These are phyloP conservation scores for Apiospora pterosperma DNA, from an alignment of 2,329 filamentous ascomycete genomes.

Conservation along the genomic window DNA sequence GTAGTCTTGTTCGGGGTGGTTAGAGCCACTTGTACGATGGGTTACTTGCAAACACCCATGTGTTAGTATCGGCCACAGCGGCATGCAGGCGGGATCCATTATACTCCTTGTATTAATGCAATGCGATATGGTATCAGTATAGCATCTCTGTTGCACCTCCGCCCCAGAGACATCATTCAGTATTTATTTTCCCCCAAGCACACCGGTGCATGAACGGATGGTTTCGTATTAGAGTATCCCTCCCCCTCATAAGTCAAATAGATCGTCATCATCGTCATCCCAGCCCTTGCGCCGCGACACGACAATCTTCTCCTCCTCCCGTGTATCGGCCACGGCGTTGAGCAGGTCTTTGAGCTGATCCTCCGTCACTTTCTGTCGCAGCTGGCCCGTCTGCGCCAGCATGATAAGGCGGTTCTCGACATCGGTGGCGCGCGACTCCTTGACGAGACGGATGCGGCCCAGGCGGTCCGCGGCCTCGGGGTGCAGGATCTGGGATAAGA, in stretches of 20 bases:
- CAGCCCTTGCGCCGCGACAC: slow-evolving; percentile 79
- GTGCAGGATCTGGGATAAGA: slow-evolving; percentile 90
- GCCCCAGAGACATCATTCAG: background rate
- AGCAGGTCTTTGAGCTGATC: slow-evolving; percentile 90
- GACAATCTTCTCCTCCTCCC: slow-evolving; percentile 78
- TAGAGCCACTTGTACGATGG: background rate
- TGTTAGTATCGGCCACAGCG: background rate
- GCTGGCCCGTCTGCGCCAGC: slow-evolving; percentile 83
- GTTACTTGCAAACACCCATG: slow-evolving; percentile 7
- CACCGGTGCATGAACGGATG: background rate
- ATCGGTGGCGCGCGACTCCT: slow-evolving; percentile 83
- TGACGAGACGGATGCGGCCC: slow-evolving; percentile 91
- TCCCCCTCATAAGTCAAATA: slow-evolving; percentile 55
- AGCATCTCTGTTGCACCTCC: slow-evolving; percentile 8
- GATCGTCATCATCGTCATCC: slow-evolving; percentile 78
- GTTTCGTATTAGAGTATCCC: slow-evolving; percentile 7
- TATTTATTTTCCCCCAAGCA: background rate
- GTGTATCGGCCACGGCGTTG: slow-evolving; percentile 75
- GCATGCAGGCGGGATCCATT: background rate
- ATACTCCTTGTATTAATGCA: slow-evolving; percentile 18
- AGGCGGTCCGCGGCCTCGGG: slow-evolving; percentile 92
- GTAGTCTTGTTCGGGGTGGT: background rate
- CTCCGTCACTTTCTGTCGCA: slow-evolving; percentile 85
- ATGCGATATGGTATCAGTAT: slow-evolving; percentile 9
- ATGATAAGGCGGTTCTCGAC: slow-evolving; percentile 91